Evolutionary conservation across 768 basidiomycete species (phyloP), one percentile per base, ranked within the genome.

Genomic region (Mycena pura): DNA sequence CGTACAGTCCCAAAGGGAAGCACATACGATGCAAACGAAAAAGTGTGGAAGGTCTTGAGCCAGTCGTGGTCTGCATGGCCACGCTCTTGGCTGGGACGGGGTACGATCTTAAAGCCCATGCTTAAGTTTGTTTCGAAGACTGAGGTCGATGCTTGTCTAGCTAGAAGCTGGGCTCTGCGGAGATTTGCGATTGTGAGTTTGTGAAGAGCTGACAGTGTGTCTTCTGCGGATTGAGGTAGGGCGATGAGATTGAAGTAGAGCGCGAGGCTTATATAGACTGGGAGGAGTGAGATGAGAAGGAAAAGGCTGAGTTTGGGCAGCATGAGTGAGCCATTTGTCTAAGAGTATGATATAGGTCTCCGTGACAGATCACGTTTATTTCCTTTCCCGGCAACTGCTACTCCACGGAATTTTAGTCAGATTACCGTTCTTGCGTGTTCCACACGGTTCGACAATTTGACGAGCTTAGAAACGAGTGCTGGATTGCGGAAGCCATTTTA

Each of bases 41-140:
- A 95, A 0, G 92, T 91, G 67, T 94, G 89, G 80, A 92, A 91
- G 0, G 91, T 88, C 80, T 93, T 94, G 52, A 95, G 78, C 93
- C 93, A 95, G 24, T 84, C 90, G 65, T 93, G 92, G 69, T 95
- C 85, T 7, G 89, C 90, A 46, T 89, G 76, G 3, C 90, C 92
- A 19, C 91, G 82, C 21, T 87, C 83, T 45, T 86, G 71, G 62
- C 86, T 91, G 47, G 73, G 80, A 54, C 91, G 84, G 15, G 82
- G 80, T 44, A 78, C 47, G 51, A 89, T 79, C 46, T 77, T 77
- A 21, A 78, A 53, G 41, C 54, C 44, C 56, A 60, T 63, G 17
- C n/a, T n/a, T n/a, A n/a, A n/a, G n/a, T 27, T 46, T 6, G 15
- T 53, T 9, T 40, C 31, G 25, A 40, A 39, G 15, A 29, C 38